Evolutionary conservation across 148 eudicot genomes (phyloP), one percentile per base, ranked within the genome.

Genomic region (Vaccinium corymbosum): DNA sequence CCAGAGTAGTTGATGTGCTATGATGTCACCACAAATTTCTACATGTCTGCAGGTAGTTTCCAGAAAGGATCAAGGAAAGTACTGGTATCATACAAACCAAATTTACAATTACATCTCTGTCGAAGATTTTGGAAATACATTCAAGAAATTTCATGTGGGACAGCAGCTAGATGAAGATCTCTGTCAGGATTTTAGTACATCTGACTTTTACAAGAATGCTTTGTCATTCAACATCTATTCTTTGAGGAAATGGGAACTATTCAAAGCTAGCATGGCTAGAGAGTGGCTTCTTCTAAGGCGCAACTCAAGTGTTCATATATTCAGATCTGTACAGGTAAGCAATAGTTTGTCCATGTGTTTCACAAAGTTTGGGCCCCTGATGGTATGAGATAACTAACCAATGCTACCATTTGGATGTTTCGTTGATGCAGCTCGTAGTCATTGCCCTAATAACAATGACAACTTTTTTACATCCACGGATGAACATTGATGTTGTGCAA

Each of bases 281-380:
- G 97, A 95, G 73, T 81, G 76, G 76, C 97, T 95, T 82, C 94
- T 93, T 32, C 91, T 94, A 94, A 93, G 78, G 85, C 82, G 98
- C 70, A 94, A 92, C 64, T 91, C 95, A 10, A 91, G 90, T 76
- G 50, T 93, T 1, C 90, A 94, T 48, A 68, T 91, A 48, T 92
- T 93, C 83, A 94, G 93, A 88, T 78, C 86, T 50, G 61, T 86
- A 81, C 98, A 94, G 95, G 98, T 94, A 38, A 56, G 11, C 7
- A 19, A 17, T 16, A 59, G n/a, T 5, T 20, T 59, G 46, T 42
- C 64, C 64, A 59, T 59, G 25, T 59, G n/a, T 59, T 59, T 42
- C 46, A 42, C 46, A 55, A 55, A 53, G 6, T 4, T 55, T 55
- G 59, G 16, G 59, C 59, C 59, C 1, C 59, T 53, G 5, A 55